These are phyloP conservation scores for Solanum gracilifrons DNA, from an alignment of 257 asterid genomes.

Conservation along the genomic window DNA sequence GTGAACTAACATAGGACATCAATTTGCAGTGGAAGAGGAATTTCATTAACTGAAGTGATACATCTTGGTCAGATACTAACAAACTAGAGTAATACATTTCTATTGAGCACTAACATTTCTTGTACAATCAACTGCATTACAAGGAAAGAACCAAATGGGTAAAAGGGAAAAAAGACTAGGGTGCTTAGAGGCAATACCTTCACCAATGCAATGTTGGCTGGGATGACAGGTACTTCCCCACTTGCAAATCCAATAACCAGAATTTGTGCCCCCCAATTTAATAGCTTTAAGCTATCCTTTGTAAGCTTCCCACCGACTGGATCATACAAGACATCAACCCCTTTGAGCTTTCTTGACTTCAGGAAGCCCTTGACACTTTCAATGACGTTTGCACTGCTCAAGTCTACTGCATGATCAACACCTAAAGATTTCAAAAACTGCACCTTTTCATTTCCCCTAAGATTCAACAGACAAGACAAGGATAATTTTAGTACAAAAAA, in stretches of 20 bases:
- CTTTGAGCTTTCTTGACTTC: conserved; percentile 63
- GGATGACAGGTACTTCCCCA: conserved; percentile 82
- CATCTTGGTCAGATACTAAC: background rate
- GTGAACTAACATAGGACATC: background rate
- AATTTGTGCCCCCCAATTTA: conserved; percentile 96
- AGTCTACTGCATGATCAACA: conserved; percentile 78
- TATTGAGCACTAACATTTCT: background rate
- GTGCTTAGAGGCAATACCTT: conserved; percentile 42
- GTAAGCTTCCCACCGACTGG: conserved; percentile 95
- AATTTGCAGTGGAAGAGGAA: background rate
- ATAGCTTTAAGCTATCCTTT: conserved; percentile 61
- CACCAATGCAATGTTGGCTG: conserved; percentile 82
- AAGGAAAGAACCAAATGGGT: background rate
- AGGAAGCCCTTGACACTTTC: conserved; percentile 74
- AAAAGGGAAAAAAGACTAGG: background rate
- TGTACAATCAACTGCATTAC: background rate
- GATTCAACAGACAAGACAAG: conserved; percentile 6
- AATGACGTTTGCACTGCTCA: conserved; percentile 52
- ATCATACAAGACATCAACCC: conserved; percentile 89
- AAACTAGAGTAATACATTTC: background rate
- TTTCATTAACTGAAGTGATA: background rate
- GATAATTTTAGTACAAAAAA: background rate
- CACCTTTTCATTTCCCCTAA: conserved; percentile 79
- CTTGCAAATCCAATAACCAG: conserved; percentile 93
- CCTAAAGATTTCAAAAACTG: conserved; percentile 61